Base-by-base conservation (phyloP, 2,329 filamentous ascomycete species). In the Polychaeton citri region DNA sequence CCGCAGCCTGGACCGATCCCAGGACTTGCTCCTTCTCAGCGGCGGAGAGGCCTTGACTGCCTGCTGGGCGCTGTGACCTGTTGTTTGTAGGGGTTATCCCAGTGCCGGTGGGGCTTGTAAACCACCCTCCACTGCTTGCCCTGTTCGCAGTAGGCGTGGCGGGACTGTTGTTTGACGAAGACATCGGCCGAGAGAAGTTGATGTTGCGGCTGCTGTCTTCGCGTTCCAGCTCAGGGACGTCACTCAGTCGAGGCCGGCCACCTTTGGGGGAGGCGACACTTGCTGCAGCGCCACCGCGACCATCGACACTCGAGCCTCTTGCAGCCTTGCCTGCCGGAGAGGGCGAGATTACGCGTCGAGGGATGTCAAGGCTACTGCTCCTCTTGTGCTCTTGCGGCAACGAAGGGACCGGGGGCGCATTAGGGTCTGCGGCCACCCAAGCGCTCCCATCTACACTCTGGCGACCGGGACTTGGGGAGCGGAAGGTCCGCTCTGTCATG, bases 401-500 rank as follows among this genome's bases (percentile, higher is more conserved):
- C 3, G 70, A 67, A 21, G 86, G 87, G 2, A 94, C 77, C 1
- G 85, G 85, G 19, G 85, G 84, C 35, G 73, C 68, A 37, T 60
- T 44, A 5, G 34, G 38, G 6, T 47, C 42, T 20, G 46, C 47
- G 12, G 47, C 43, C 12, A 42, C 15, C 24, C 12, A 28, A 10
- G 24, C 32, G 6, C 48, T 42, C 34, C 46, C 43, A 34, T 46
- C 48, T 43, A 44, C 50, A 39, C 41, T 48, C 48, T 26, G 58
- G 50, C 67, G 66, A 53, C 59, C 60, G 56, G 66, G 41, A 70
- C 83, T 92, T 3, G 78, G 76, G 9, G 80, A 81, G 46, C 87
- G 76, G 58, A 95, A 94, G 1, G 85, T 87, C 39, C 88, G 75
- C 55, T 88, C 82, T 19, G 75, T 79, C 87, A 96, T 93, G 34